phyloP scores from a whole-genome alignment of 2,329 filamentous ascomycete genomes.

The Paraconiothyrium brasiliense region DNA sequence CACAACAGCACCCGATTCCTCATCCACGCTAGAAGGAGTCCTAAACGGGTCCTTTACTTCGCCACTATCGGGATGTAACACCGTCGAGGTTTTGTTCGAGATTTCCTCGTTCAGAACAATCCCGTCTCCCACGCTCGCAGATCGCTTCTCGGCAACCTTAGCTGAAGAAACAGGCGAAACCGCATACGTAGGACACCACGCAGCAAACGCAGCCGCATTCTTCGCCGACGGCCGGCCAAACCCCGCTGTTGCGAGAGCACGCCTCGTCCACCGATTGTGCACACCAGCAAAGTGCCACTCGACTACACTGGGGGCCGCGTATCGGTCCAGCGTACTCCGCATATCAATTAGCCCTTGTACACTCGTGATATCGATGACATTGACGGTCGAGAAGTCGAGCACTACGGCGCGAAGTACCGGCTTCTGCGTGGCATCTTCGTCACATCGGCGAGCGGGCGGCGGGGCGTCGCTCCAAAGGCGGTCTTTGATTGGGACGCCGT shows the following conservation, averaged over 20 bases:
- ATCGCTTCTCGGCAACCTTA: constrained; percentile 15
- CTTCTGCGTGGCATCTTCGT: constrained; percentile 32
- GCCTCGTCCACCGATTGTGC: constrained; percentile 65
- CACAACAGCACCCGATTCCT: neutral
- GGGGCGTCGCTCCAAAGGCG: constrained; percentile 65
- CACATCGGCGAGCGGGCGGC: constrained; percentile 45
- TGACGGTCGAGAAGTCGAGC: constrained; percentile 65
- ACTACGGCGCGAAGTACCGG: constrained; percentile 64
- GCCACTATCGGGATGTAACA: neutral
- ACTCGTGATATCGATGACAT: constrained; percentile 65
- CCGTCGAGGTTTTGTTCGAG: neutral
- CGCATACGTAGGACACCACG: constrained; percentile 38
- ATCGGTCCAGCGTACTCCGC: constrained; percentile 63
- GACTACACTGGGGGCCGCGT: constrained; percentile 52
- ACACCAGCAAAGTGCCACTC: constrained; percentile 61
- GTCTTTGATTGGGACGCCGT: constrained; percentile 43
- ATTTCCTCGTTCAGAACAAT: neutral
- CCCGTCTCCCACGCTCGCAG: neutral
- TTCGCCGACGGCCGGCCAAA: constrained; percentile 57
- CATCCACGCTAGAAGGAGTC: neutral
- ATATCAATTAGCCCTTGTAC: constrained; percentile 65
- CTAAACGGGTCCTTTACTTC: neutral
- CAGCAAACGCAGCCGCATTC: constrained; percentile 17
- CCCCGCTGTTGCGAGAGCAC: constrained; percentile 64
- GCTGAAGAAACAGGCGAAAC: constrained; percentile 28